Conservation (phyloP, 2,329 filamentous ascomycete species). For the Fusarium sp. region DNA sequence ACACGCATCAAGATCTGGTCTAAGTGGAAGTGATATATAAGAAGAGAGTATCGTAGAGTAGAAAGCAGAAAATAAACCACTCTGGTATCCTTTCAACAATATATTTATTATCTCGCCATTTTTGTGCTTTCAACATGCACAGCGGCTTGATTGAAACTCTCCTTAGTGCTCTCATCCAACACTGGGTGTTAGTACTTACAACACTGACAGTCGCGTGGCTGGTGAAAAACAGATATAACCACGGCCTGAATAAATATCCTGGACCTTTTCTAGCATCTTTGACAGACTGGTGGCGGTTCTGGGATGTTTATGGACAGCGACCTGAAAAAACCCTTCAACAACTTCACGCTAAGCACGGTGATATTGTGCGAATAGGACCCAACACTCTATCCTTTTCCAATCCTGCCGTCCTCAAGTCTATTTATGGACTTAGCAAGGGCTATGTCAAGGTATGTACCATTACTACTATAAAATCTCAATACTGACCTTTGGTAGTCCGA, state of each 20-base stretch:
- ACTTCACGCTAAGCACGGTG: conserved; percentile 77
- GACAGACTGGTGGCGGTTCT: conserved; percentile 77
- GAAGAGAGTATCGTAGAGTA: not conserved
- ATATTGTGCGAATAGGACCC: conserved; percentile 79
- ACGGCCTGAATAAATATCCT: conserved; percentile 76
- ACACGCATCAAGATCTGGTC: conserved; percentile 8
- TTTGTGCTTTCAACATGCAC: conserved; percentile 38
- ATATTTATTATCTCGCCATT: not conserved
- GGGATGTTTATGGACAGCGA: conserved; percentile 72
- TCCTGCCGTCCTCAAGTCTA: conserved; percentile 77
- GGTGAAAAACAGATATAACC: conserved; percentile 51
- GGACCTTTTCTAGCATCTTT: conserved; percentile 75
- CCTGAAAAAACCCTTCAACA: conserved; percentile 74
- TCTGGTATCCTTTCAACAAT: conserved; percentile 7
- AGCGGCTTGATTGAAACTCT: conserved; percentile 37
- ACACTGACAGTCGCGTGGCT: conserved; percentile 20
- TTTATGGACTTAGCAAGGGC: conserved; percentile 86
- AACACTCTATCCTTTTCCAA: conserved; percentile 80
- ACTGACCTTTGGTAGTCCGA: conserved; percentile 65
- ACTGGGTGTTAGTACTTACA: conserved; percentile 34
- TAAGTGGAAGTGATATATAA: conserved; percentile 34
- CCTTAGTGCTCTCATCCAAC: conserved; percentile 21
- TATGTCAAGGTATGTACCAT: conserved; percentile 72
- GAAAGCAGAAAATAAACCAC: not conserved
- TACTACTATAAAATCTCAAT: conserved; percentile 58